Evolutionary conservation across 768 basidiomycete genomes (phyloP).

Genomic region (Hypholoma fasciculare): DNA sequence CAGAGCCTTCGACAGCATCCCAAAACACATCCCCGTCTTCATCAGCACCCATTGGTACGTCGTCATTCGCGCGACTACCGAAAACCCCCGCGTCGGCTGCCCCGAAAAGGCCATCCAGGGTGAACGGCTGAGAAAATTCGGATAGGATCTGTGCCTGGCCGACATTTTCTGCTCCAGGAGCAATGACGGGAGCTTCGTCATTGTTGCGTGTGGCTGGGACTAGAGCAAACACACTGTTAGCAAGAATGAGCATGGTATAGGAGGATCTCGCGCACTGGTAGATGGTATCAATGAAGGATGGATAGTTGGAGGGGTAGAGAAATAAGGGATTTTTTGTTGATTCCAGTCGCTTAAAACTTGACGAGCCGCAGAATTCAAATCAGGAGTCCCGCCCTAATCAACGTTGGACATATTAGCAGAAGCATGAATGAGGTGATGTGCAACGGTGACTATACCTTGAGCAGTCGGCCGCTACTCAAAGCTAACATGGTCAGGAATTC

Average conservation of each 20-base stretch:
- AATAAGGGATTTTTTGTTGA: conserved; percentile 92
- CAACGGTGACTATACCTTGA: conserved; percentile 57
- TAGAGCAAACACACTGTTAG: conserved; percentile 3
- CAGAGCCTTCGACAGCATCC: conserved; percentile 39
- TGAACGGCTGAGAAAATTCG: conserved; percentile 75
- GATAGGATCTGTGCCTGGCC: conserved; percentile 80
- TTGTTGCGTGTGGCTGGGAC: conserved; percentile 26
- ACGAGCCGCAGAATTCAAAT: conserved; percentile 79
- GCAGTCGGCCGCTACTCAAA: conserved; percentile 75
- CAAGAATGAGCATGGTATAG: background rate
- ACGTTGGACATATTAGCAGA: background rate
- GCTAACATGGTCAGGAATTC: conserved; percentile 93
- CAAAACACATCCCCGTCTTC: conserved; percentile 42
- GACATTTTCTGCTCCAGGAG: conserved; percentile 76
- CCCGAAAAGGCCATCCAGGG: conserved; percentile 76
- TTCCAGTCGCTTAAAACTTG: conserved; percentile 92
- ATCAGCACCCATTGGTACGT: conserved; percentile 42
- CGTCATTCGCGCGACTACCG: conserved; percentile 41
- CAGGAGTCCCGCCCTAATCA: conserved; percentile 84
- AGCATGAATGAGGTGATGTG: background rate
- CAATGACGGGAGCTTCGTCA: conserved; percentile 36
- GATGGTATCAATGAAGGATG: conserved; percentile 78
- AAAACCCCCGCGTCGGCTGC: conserved; percentile 83
- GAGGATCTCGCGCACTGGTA: conserved; percentile 27
- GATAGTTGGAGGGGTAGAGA: conserved; percentile 71